Evolutionary conservation across 768 basidiomycete genomes (phyloP), one percentile per base, ranked within the genome.

Genomic region (Rhizopogon vulgaris): DNA sequence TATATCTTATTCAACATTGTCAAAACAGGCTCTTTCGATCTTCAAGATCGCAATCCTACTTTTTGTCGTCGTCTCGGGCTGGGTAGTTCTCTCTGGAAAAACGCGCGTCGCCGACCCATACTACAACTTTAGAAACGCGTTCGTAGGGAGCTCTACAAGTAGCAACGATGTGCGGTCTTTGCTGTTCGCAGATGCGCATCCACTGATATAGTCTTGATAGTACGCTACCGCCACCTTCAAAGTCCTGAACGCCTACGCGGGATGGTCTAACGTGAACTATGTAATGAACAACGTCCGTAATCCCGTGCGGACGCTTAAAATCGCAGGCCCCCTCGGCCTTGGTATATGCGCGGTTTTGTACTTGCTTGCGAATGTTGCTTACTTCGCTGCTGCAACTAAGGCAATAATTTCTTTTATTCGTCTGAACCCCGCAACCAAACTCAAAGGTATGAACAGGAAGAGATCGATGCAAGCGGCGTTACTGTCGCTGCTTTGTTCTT

Each of bases 401-500:
- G 66, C 61, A 3, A 9, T 54, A 37, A 5, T 8, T 30, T 17
- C n/a, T 27, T 30, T 25, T 37, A 48, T 25, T 4, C 4, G 8
- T 36, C 12, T 25, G 27, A 11, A 8, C 14, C 15, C 3, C 37
- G 25, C 39, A 38, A 30, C 6, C 24, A 14, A 37, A 27, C 11
- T 52, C 12, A 25, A 12, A 28, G 1, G 4, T 9, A 14, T 11
- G 24, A 8, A 52, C 39, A 78, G 60, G 63, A 72, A 5, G 71
- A 81, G 53, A 80, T 84, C 32, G 49, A 70, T 30, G 63, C 71
- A 8, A 70, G 73, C 0, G 78, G 77, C 0, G 76, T 77, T 6
- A 81, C 79, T 0, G 80, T 83, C n/a, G 82, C 82, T 3, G 71
- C 78, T 0, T 60, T 83, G 30, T 84, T 83, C 61, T 84, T 84